A percentile compares a stretch with the other conserved stretches of the same genome.
Evolutionary conservation across 1,139 yeast genomes (phyloP).

Genomic region (Sugiyamaella castrensis): DNA sequence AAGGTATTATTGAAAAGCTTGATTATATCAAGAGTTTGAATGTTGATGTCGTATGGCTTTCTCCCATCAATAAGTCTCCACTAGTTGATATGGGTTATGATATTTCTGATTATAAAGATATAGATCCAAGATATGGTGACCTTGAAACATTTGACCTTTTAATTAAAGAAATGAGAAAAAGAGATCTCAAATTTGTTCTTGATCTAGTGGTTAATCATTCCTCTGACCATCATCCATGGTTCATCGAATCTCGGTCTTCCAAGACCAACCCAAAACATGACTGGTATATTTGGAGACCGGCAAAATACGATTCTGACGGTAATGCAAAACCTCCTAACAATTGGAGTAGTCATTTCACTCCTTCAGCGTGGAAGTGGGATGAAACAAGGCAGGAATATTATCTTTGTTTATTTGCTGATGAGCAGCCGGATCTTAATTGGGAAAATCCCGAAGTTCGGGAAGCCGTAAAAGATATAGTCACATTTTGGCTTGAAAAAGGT

Average conservation of each 20-base stretch:
- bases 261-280: conserved; percentile 54
- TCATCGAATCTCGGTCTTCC: conserved; percentile 52
- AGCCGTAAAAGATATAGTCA: conserved; percentile 51
- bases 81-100: conserved; percentile 66
- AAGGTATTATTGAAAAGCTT: conserved; percentile 39
- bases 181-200: conserved; percentile 52
- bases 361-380: conserved; percentile 56
- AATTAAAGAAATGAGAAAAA: conserved; percentile 46
- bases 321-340: conserved; percentile 55
- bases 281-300: conserved; percentile 59
- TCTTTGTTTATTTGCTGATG: conserved; percentile 49
- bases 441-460: conserved; percentile 51
- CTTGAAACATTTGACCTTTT: conserved; percentile 50
- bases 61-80: conserved; percentile 59
- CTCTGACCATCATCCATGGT: conserved; percentile 56
- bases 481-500: conserved; percentile 56
- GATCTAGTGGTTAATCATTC: conserved; percentile 62
- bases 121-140: conserved; percentile 54
- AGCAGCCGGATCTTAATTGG: conserved; percentile 63
- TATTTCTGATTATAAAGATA: conserved; percentile 51
- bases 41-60: conserved; percentile 54
- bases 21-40: conserved; percentile 42
- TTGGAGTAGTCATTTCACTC: conserved; percentile 49
- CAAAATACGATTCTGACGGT: conserved; percentile 48
- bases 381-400: conserved; percentile 54